A percentile compares a stretch with the other conserved stretches of the same genome.
Conservation (phyloP, 108 stramenopile genomes). For the Skeletonema grethae region DNA sequence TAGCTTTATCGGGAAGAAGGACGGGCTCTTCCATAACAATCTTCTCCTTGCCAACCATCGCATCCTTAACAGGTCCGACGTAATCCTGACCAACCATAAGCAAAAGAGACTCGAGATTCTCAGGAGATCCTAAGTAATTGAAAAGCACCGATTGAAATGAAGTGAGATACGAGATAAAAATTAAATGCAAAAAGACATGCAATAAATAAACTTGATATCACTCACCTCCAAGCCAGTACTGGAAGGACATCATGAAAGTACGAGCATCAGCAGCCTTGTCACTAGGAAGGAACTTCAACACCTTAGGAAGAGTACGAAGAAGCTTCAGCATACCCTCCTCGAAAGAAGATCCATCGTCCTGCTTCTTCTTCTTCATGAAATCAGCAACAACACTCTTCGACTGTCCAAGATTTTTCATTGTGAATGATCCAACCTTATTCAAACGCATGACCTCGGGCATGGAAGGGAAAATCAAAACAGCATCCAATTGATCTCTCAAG, state of each 20-base stretch:
- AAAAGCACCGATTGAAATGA: background rate
- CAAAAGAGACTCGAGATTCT: constrained; percentile 91
- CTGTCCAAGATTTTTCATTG: constrained; percentile 96
- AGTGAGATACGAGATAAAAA: constrained; percentile 16
- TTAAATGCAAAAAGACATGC: background rate
- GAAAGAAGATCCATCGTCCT: constrained; percentile 93
- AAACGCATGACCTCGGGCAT: constrained; percentile 98
- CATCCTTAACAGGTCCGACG: constrained; percentile 79
- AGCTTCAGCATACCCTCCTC: constrained; percentile 98
- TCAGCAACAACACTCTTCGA: constrained; percentile 93
- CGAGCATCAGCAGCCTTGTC: constrained; percentile 97
- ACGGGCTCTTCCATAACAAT: constrained; percentile 86
- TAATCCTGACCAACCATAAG: constrained; percentile 93
- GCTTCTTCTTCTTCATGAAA: constrained; percentile 99
- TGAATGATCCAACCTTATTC: constrained; percentile 95
- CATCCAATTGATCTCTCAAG: constrained; percentile 87
- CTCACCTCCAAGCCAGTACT: constrained; percentile 95
- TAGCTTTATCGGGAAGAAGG: constrained; percentile 97
- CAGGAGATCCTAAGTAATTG: constrained; percentile 69
- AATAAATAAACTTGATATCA: background rate
- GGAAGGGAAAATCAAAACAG: constrained; percentile 92
- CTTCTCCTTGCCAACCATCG: constrained; percentile 81
- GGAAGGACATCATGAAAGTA: constrained; percentile 98
- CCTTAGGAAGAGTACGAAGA: constrained; percentile 95
- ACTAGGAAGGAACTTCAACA: constrained; percentile 93